Percentiles rank a stretch among this genome's conserved stretches.
Conservation (phyloP, 208 protist genomes). For the Balamuthia mandrillaris region DNA sequence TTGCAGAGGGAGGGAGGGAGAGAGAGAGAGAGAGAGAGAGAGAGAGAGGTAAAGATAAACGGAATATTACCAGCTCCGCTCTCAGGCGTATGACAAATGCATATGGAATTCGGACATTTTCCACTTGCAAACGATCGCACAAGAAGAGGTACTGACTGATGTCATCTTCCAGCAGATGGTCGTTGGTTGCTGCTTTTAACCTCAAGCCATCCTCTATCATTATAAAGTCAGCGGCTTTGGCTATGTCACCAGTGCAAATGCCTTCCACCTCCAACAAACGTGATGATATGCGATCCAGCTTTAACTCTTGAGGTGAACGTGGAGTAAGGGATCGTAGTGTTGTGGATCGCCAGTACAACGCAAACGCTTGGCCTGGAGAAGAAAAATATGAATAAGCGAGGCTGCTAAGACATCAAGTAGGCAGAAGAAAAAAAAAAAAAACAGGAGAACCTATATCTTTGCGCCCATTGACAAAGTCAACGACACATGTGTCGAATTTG, state of each 20-base stretch:
- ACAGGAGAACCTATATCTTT: not conserved
- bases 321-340: not conserved
- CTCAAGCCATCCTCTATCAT: slow-evolving; percentile 4
- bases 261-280: not conserved
- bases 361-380: slow-evolving; percentile 1
- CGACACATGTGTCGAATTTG: not conserved
- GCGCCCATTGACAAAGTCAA: slow-evolving; percentile 31
- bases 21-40: too few relatives aligned
- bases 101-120: not conserved
- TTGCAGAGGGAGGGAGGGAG: too few relatives aligned
- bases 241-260: too few relatives aligned
- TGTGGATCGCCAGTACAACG: not conserved
- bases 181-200: not conserved
- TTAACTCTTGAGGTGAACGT: slow-evolving; percentile 11
- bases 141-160: slow-evolving; percentile 19
- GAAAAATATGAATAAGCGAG: not conserved
- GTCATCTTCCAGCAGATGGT: slow-evolving; percentile 8
- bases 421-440: not conserved
- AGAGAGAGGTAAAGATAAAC: too few relatives aligned
- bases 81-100: not conserved
- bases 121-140: slow-evolving; percentile 20
- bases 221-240: not conserved
- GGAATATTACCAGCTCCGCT: not conserved
- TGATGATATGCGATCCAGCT: not conserved
- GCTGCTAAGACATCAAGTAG: not conserved